Conservation (phyloP, 192 early-diverging fungal genomes). For the Entomortierella chlamydospora region DNA sequence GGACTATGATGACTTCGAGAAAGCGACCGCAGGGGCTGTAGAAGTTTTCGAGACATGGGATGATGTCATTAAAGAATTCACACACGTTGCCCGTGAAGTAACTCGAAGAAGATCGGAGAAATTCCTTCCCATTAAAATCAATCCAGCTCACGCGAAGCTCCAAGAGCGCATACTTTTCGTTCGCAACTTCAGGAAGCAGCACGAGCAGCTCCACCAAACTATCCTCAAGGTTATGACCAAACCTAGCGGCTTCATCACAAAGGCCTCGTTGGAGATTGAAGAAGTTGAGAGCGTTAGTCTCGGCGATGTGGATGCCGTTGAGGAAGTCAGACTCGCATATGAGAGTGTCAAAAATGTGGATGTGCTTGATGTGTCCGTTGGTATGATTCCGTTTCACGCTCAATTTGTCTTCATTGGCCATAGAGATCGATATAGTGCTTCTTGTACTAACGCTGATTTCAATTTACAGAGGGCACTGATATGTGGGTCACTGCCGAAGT, state of each 20-base stretch:
- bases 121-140: constrained; percentile 96
- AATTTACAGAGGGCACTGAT: constrained; percentile 83
- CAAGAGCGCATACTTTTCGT: constrained; percentile 95
- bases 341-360: constrained; percentile 94
- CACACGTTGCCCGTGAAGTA: constrained; percentile 93
- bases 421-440: neutral
- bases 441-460: neutral
- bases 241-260: constrained; percentile 56
- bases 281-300: constrained; percentile 63
- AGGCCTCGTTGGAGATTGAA: constrained; percentile 56
- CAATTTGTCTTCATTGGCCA: neutral
- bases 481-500: constrained; percentile 92
- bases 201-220: constrained; percentile 97
- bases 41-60: constrained; percentile 96
- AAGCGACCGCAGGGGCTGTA: constrained; percentile 83
- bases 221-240: constrained; percentile 92
- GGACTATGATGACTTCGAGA: constrained; percentile 93
- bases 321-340: constrained; percentile 91
- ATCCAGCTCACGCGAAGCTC: constrained; percentile 88
- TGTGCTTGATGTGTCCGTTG: constrained; percentile 90
- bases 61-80: constrained; percentile 94
- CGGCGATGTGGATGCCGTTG: constrained; percentile 82
- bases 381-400: constrained; percentile 32
- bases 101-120: constrained; percentile 93
- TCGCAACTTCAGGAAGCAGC: constrained; percentile 92